Evolutionary conservation across 2,329 filamentous ascomycete genomes (phyloP).

Genomic region (Fusarium temperatum): DNA sequence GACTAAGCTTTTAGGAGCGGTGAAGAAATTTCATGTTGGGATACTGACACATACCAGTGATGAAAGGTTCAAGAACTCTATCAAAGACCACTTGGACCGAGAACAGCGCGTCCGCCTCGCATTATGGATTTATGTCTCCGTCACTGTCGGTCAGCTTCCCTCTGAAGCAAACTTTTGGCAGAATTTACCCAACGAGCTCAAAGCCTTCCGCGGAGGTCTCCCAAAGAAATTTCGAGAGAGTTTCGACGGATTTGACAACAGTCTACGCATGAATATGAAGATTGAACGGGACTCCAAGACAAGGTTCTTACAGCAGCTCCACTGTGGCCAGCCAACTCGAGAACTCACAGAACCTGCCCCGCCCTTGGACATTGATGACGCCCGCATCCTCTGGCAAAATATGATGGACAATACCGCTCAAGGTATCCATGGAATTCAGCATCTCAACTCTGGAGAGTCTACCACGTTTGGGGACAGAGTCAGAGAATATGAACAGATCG

Average conservation of each 20-base stretch:
- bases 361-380: background rate
- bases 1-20: accelerated
- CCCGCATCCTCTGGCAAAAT: background rate
- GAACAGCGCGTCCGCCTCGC: background rate
- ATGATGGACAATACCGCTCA: background rate
- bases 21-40: accelerated
- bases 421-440: background rate
- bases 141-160: background rate
- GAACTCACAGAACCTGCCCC: background rate
- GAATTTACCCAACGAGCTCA: background rate
- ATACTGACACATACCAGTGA: background rate
- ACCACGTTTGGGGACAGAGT: background rate
- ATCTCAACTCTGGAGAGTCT: background rate
- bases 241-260: background rate
- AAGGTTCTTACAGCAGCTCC: background rate
- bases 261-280: background rate
- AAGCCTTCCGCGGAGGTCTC: background rate
- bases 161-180: background rate
- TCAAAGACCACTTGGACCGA: background rate
- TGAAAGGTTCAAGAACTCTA: accelerated
- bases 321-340: background rate
- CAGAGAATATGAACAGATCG: background rate
- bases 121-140: background rate
- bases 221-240: background rate
- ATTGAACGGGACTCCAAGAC: background rate